Evolutionary conservation across 345 rosid species (phyloP), one percentile per base, ranked within the genome.

Genomic region (Brassica nigra): DNA sequence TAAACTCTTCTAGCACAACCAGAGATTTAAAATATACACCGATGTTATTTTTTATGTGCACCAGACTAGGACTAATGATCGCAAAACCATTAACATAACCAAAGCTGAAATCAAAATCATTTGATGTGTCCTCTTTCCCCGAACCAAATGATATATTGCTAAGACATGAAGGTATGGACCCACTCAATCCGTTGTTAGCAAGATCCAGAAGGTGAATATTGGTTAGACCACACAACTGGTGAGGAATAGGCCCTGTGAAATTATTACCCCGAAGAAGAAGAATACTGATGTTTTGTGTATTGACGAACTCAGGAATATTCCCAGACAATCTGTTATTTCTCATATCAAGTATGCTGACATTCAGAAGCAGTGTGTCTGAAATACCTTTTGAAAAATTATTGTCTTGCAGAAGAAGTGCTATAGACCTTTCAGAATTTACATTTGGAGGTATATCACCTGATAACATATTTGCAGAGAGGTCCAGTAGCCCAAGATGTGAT

Each of bases 111-210:
- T 54, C 23, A 54, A 5, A 54, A 54, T 5, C 23, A 15, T 15
- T 6, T 54, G 59, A 54, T 54, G 23, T 54, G 23, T 16, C 9
- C 8, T 54, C 59, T 16, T 54, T 54, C 59, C 59, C 10, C 23
- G 9, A 54, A 54, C 59, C 59, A 54, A 54, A 54, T 54, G 59
- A 54, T 54, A 54, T 54, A 54, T 54, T 54, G 59, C 23, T 54
- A 54, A 54, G 59, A 15, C 59, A 54, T 54, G 59, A 54, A 54
- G 59, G 59, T 54, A 54, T 54, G 59, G 59, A 54, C 23, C 59
- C 59, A 54, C 23, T 54, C 4, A 54, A 54, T 15, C 59, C 4
- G 9, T 54, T 52, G 4, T 54, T 0, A 54, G 59, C 59, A 54
- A 54, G 59, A 54, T 54, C 59, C 3, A 54, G 23, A 54, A 54